Evolutionary conservation across 108 stramenopile species (phyloP).

Genomic region (Licmophora abbreviata): DNA sequence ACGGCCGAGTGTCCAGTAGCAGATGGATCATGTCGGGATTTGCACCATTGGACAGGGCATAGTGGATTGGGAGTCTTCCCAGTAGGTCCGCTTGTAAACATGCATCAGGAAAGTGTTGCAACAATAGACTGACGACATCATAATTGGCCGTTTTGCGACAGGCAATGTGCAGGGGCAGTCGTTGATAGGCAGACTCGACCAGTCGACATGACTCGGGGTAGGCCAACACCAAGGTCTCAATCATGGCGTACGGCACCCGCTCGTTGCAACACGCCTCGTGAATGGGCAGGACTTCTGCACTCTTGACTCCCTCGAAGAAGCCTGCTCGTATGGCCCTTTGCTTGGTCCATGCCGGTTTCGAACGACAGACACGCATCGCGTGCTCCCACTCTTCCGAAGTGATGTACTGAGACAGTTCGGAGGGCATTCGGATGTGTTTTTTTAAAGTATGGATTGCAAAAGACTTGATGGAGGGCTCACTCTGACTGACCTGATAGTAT

Average conservation of each 20-base stretch:
- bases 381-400: constrained; percentile 35
- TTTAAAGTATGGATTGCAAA: too few species aligned
- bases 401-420: constrained; percentile 27
- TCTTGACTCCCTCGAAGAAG: constrained; percentile 60
- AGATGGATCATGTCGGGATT: constrained; percentile 30
- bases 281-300: constrained; percentile 48
- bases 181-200: constrained; percentile 47
- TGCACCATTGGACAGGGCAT: constrained; percentile 59
- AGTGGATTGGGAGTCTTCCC: constrained; percentile 55
- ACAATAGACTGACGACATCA: constrained; percentile 35
- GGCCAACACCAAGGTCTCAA: constrained; percentile 37
- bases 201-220: constrained; percentile 38
- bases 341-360: constrained; percentile 9
- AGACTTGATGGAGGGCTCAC: too few species aligned
- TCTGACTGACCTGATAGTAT: too few species aligned
- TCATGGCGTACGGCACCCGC: constrained; percentile 19
- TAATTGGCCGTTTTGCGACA: constrained; percentile 58
- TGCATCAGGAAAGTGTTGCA: constrained; percentile 42
- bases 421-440: too few species aligned
- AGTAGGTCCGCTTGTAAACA: constrained; percentile 38
- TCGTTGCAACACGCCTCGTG: constrained; percentile 43
- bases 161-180: constrained; percentile 63
- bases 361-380: constrained; percentile 21
- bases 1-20: constrained; percentile 34
- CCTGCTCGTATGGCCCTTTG: constrained; percentile 19